Percentiles rank a stretch among this genome's conserved stretches.
phyloP scores from a whole-genome alignment of 306 rosid species.

The Cucurbita pepo region DNA sequence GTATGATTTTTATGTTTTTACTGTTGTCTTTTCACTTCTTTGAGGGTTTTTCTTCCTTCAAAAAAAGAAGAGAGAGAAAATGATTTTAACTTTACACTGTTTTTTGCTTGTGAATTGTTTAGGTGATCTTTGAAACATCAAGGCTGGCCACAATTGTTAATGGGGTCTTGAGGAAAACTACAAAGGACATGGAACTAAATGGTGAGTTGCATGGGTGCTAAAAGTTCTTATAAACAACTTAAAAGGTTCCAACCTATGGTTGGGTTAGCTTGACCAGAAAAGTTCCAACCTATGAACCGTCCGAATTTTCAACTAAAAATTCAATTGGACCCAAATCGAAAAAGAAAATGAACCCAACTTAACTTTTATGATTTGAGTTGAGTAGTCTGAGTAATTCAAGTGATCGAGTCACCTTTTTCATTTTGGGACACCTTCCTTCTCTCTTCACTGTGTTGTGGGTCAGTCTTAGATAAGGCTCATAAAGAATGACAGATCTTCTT shows the following conservation, averaged over 20 bases:
- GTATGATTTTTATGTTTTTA: conserved; percentile 23
- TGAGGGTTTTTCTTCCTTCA: background rate
- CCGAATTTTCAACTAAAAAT: no score
- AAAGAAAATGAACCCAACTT: no score
- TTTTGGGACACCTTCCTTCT: background rate
- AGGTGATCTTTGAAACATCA: conserved; percentile 97
- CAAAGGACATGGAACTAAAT: conserved; percentile 79
- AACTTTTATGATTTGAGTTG: no score
- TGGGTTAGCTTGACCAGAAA: no score
- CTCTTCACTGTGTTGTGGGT: conserved; percentile 8
- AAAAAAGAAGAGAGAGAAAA: background rate
- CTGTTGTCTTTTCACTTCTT: background rate
- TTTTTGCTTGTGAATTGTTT: conserved; percentile 2
- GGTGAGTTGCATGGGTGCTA: conserved; percentile 29
- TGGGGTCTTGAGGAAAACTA: conserved; percentile 86
- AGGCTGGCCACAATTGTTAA: conserved; percentile 92
- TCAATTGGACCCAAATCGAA: no score
- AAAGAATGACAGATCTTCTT: conserved; percentile 7
- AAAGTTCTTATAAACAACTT: no score
- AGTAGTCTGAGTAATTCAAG: no score
- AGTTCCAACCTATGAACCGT: no score
- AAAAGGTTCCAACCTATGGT: no score
- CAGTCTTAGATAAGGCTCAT: conserved; percentile 4
- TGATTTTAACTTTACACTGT: background rate
- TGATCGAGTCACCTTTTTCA: background rate